These are phyloP conservation scores for Candida methanosorbosa DNA, from an alignment of 805 yeast species.

Conservation along the genomic window DNA sequence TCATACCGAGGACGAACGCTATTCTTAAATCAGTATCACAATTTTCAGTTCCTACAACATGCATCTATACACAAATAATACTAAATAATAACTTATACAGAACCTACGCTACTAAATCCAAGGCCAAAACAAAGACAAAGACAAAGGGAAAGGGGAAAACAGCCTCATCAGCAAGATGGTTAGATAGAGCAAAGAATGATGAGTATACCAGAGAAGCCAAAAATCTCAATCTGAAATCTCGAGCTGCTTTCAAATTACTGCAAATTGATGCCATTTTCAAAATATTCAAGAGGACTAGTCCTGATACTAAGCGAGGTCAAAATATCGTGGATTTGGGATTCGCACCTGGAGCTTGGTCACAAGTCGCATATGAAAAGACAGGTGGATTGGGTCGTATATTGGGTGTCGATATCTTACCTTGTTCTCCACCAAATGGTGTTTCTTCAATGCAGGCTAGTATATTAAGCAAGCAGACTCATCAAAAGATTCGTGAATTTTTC, in stretches of 20 bases:
- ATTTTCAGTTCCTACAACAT: no score
- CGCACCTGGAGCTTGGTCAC: conserved; percentile 96
- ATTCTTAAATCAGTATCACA: no score
- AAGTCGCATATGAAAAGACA: conserved; percentile 57
- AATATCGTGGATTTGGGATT: conserved; percentile 82
- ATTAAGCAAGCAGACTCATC: conserved; percentile 57
- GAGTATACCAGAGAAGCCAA: conserved; percentile 60
- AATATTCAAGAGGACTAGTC: conserved; percentile 31
- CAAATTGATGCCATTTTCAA: conserved; percentile 63
- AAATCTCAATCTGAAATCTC: conserved; percentile 51
- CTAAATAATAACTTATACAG: no score
- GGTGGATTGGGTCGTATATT: conserved; percentile 46
- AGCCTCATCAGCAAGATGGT: conserved; percentile 63
- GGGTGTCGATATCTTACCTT: conserved; percentile 78
- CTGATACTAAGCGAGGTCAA: conserved; percentile 5
- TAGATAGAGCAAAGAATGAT: conserved; percentile 61
- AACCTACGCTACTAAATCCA: neutral
- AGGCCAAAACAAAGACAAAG: neutral
- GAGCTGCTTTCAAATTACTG: conserved; percentile 86
- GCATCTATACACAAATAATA: no score
- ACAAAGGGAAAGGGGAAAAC: conserved; percentile 15
- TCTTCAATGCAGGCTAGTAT: conserved; percentile 83
- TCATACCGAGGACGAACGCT: no score
- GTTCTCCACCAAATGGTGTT: conserved; percentile 74
- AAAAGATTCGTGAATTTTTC: conserved; percentile 43